Evolutionary conservation across 192 early-diverging fungal genomes (phyloP).

Genomic region (Diversispora eburnea): DNA sequence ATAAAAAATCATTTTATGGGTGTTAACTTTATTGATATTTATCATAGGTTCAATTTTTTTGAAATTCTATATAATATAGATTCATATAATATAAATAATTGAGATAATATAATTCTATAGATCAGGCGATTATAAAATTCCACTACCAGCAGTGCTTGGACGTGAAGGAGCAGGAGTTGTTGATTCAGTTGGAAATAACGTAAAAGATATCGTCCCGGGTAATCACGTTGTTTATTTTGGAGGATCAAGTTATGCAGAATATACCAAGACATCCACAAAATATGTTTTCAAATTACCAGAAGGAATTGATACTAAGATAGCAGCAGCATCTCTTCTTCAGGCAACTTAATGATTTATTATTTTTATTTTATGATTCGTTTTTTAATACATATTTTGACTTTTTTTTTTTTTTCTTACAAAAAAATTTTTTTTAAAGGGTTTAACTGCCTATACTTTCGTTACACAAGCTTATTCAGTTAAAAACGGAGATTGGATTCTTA

Average conservation of each 20-base stretch:
- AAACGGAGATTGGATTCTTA: constrained; percentile 72
- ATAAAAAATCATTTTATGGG: constrained; percentile 74
- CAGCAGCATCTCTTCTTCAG: constrained; percentile 66
- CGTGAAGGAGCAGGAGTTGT: constrained; percentile 81
- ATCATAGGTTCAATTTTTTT: constrained; percentile 51
- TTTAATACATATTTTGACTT: constrained; percentile 17
- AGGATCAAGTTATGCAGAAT: constrained; percentile 71
- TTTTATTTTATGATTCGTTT: not conserved
- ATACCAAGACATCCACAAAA: constrained; percentile 45
- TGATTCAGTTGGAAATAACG: constrained; percentile 65
- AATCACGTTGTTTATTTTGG: constrained; percentile 78
- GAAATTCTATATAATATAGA: not conserved
- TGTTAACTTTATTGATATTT: constrained; percentile 90
- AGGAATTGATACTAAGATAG: constrained; percentile 52
- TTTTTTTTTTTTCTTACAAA: constrained; percentile 39
- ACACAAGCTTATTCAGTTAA: constrained; percentile 68
- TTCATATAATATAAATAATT: too few species aligned
- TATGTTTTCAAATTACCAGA: constrained; percentile 40
- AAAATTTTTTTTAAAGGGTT: constrained; percentile 65
- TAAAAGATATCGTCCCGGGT: constrained; percentile 64
- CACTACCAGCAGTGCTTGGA: constrained; percentile 67
- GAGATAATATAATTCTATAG: constrained; percentile 27
- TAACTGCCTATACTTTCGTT: constrained; percentile 77
- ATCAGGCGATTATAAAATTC: constrained; percentile 66
- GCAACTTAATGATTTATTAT: constrained; percentile 35